A percentile compares a stretch with the other conserved stretches of the same genome.
Conservation (phyloP, 164 flowering plant species). For the Chimonanthus praecox region DNA sequence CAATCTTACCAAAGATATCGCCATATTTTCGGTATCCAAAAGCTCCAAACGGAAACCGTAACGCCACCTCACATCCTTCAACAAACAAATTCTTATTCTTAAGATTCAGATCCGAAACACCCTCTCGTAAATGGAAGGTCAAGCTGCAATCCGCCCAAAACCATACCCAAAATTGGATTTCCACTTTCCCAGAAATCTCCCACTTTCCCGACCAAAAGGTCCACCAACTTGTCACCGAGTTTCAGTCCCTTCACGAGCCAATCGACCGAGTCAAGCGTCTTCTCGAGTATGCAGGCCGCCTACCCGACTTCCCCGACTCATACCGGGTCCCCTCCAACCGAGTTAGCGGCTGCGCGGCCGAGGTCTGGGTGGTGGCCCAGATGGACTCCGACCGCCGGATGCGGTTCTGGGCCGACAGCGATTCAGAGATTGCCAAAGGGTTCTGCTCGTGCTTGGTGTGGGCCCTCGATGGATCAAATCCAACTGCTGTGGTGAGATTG, state of each 20-base stretch:
- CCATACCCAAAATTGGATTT: slow-evolving; percentile 6
- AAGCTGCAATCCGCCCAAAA: slow-evolving; percentile 18
- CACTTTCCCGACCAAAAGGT: slow-evolving; percentile 26
- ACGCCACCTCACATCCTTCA: too few relatives aligned
- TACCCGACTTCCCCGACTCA: slow-evolving; percentile 40
- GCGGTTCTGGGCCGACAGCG: slow-evolving; percentile 74
- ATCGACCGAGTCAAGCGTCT: slow-evolving; percentile 70
- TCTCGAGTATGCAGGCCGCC: slow-evolving; percentile 48
- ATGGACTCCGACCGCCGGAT: slow-evolving; percentile 50
- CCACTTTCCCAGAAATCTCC: slow-evolving; percentile 13
- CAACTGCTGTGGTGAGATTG: slow-evolving; percentile 68
- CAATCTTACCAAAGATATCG: too few relatives aligned
- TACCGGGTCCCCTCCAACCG: slow-evolving; percentile 42
- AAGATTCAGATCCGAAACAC: too few relatives aligned
- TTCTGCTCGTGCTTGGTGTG: slow-evolving; percentile 63
- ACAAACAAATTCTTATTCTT: too few relatives aligned
- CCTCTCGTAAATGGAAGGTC: too few relatives aligned
- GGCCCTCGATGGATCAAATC: slow-evolving; percentile 58
- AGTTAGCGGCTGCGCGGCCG: slow-evolving; percentile 89
- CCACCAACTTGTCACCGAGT: slow-evolving; percentile 43
- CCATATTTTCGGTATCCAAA: too few relatives aligned
- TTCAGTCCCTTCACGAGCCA: slow-evolving; percentile 52
- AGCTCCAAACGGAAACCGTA: too few relatives aligned
- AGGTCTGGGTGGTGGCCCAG: slow-evolving; percentile 66
- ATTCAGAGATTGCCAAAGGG: slow-evolving; percentile 82